These are phyloP conservation scores for Oryza meridionalis DNA, from an alignment of 176 grass and related monocot species.

Conservation along the genomic window DNA sequence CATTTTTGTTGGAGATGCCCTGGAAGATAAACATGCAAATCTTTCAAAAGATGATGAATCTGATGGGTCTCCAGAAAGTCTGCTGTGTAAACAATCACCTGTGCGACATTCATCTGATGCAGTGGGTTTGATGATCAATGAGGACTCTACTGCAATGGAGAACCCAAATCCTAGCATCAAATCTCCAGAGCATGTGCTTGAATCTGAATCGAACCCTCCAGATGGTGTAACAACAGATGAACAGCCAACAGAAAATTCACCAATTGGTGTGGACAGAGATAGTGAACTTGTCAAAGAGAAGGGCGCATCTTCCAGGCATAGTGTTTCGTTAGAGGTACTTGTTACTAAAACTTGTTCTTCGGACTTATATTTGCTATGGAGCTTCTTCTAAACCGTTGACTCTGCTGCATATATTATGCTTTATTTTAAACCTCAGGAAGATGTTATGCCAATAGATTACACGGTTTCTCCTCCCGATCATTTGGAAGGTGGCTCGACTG, in stretches of 20 bases:
- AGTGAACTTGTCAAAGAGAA: slow-evolving; percentile 42
- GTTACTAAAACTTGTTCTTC: slow-evolving; percentile 35
- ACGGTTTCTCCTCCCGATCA: slow-evolving; percentile 37
- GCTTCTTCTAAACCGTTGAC: slow-evolving; percentile 33
- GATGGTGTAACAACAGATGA: slow-evolving; percentile 28
- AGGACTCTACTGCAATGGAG: slow-evolving; percentile 26
- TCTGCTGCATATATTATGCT: slow-evolving; percentile 11
- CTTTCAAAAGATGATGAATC: slow-evolving; percentile 38
- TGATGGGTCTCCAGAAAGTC: slow-evolving; percentile 47
- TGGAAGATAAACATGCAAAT: slow-evolving; percentile 28
- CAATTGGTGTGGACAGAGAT: slow-evolving; percentile 18
- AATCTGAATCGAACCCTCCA: slow-evolving; percentile 27
- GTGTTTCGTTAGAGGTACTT: slow-evolving; percentile 38
- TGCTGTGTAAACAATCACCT: slow-evolving; percentile 31
- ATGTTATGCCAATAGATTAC: slow-evolving; percentile 30
- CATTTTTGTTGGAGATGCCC: slow-evolving; percentile 36
- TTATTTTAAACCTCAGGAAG: slow-evolving; percentile 52
- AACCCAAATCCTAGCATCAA: slow-evolving; percentile 13
- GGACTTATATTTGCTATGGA: slow-evolving; percentile 31
- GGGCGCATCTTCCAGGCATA: slow-evolving; percentile 7
- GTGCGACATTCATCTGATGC: slow-evolving; percentile 16
- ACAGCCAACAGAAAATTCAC: slow-evolving; percentile 24
- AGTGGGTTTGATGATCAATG: slow-evolving; percentile 17
- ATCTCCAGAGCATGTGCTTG: slow-evolving; percentile 37
- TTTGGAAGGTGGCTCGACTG: slow-evolving; percentile 27